Evolutionary conservation across 768 basidiomycete species (phyloP), one percentile per base, ranked within the genome.

Genomic region (Leccinum ochraceum): DNA sequence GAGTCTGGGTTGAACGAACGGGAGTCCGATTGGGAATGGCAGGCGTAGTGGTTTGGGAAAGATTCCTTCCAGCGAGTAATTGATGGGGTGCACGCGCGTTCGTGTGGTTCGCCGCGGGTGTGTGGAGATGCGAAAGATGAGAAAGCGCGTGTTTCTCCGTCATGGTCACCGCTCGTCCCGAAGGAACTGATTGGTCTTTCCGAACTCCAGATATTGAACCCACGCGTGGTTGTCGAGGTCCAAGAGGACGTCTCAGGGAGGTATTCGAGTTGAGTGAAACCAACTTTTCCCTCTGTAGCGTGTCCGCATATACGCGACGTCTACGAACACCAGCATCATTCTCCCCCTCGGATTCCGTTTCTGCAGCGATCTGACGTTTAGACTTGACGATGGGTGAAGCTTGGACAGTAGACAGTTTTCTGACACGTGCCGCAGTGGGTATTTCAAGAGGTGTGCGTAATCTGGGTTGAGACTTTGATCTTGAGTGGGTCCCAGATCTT

Each of bases 401-500:
- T 42, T 74, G 72, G 22, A 73, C 72, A 3, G 66, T 75, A 0
- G 72, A 73, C 34, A 75, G 44, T 49, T 69, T 67, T 63, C 73
- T 66, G 11, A 64, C 63, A 42, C 53, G 65, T 37, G 44, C 48
- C 0, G n/a, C 58, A 17, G 60, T 51, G 11, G 60, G 46, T 10
- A 58, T 46, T 32, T 44, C 63, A 26, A 58, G 39, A 4, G 66
- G 58, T n/a, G 57, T 20, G 3, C 58, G 62, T 26, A 76, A 58
- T 64, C 71, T 78, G 3, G 78, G 75, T 56, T 79, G 78, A 3
- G 77, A 79, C 53, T 58, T 64, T 5, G 77, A 74, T 22, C 75
- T 69, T 28, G 70, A 64, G 13, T 74, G 65, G 4, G 54, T 60
- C 22, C 66, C 61, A 2, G 58, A 14, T 20, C 59, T 61, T 17